Evolutionary conservation across 139 green algal species (phyloP).

Genomic region (Pycnococcus provasolii): DNA sequence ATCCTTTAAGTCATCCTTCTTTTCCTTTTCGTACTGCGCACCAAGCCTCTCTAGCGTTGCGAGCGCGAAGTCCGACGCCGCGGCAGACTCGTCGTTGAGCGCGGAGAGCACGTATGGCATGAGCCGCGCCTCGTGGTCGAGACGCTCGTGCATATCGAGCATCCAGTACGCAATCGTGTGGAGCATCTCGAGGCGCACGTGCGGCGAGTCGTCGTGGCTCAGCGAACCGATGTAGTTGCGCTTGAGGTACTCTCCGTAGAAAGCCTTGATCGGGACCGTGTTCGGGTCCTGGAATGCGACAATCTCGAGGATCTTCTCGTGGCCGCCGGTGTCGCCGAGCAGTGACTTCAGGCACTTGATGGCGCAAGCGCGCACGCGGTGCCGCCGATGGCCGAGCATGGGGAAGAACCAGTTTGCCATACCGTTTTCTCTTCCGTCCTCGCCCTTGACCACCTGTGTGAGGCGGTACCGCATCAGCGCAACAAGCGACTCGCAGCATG

Average conservation of each 20-base stretch:
- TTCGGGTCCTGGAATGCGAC: constrained; percentile 56
- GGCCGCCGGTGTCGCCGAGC: constrained; percentile 28
- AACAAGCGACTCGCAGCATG: neutral
- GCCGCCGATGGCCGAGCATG: neutral
- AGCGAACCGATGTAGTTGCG: constrained; percentile 64
- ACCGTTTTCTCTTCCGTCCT: neutral
- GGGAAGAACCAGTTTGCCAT: neutral
- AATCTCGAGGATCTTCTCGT: constrained; percentile 68
- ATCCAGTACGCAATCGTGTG: constrained; percentile 47
- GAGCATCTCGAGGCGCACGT: constrained; percentile 52
- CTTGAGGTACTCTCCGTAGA: constrained; percentile 57
- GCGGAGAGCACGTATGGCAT: constrained; percentile 53
- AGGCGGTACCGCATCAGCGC: neutral
- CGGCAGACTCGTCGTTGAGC: constrained; percentile 40
- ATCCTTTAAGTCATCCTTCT: neutral
- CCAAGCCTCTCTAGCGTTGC: neutral
- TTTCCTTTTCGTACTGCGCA: neutral
- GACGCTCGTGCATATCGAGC: constrained; percentile 43
- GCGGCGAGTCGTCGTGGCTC: constrained; percentile 39
- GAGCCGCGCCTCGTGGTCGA: constrained; percentile 54
- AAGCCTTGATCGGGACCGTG: constrained; percentile 50
- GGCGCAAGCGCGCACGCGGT: neutral
- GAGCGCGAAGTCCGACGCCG: constrained; percentile 22
- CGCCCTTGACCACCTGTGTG: neutral
- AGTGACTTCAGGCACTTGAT: neutral